phyloP scores from a whole-genome alignment of 305 asterid genomes.

The Fraxinus platypoda region DNA sequence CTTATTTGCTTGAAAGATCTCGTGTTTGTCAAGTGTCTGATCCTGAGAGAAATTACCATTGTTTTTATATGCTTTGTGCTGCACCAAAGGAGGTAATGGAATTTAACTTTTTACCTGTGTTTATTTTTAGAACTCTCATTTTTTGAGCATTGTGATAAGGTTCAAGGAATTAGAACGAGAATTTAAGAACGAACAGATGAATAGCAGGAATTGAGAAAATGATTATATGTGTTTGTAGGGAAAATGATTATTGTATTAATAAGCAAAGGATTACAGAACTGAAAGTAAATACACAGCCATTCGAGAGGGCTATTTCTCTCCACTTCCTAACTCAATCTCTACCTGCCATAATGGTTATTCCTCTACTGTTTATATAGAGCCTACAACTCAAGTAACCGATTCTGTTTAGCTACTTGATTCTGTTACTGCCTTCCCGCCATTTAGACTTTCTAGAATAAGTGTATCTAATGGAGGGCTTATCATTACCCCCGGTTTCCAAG shows the following conservation, averaged over 20 bases:
- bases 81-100: constrained; percentile 73
- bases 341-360: not conserved
- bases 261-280: not conserved
- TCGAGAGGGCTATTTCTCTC: not conserved
- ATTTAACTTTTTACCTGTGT: not conserved
- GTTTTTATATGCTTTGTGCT: constrained; percentile 88
- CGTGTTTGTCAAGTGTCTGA: constrained; percentile 91
- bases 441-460: not conserved
- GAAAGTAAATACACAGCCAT: not conserved
- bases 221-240: not conserved
- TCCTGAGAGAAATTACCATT: constrained; percentile 90
- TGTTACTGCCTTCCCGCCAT: not conserved
- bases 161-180: too few relatives aligned
- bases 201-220: not conserved
- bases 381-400: not conserved
- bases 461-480: not conserved
- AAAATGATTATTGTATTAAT: not conserved
- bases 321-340: not conserved
- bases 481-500: too few relatives aligned
- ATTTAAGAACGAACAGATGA: not conserved
- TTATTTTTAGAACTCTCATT: not conserved
- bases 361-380: not conserved
- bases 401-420: not conserved
- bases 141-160: not conserved
- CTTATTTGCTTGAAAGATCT: constrained; percentile 84